Base-by-base conservation (phyloP, 23 red algal genomes). In the Gracilaria caudata region DNA sequence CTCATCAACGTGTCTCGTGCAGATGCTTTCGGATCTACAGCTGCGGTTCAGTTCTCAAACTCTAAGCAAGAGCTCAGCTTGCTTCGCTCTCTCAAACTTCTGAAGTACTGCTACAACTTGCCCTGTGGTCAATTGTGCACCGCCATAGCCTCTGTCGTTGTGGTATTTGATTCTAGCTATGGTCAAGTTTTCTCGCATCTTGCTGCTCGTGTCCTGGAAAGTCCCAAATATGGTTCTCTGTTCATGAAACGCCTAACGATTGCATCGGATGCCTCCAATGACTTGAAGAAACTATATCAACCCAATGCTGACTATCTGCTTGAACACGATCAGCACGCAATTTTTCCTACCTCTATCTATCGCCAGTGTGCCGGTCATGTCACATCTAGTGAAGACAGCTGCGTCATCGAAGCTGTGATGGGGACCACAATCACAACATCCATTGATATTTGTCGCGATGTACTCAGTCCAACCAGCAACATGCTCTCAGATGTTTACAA, bases 321-420 rank as follows among this genome's bases (percentile, higher is more conserved):
- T 20, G 60, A 84, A 34, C 71, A 78, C 40, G 90, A 93, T 39
- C 81, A 81, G 23, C 90, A 93, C 53, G 90, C 90, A 4, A 63
- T 93, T 29, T 93, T 79, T 24, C 90, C 90, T 21, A 93, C 90
- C 32, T 93, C 90, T 32, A 86, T 93, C 29, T 93, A 93, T 66
- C 80, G 90, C 35, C 79, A 86, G 38, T 85, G 80, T 55, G 37
- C 47, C 20, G 90, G 90, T 78, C 90, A 93, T 54, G 64, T 84
- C 10, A 72, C 80, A 4, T 93, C 90, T 6, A 86, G 81, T 46
- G 54, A 84, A 8, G 90, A 93, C 61, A 79, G 66, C 21, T 51
- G 80, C 33, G 26, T 65, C 14, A 93, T 93, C 20, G 90, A 93
- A 56, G 72, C 60, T 5, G 90, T 93, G 19, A 93, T 93, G 90